Conservation (phyloP, 148 eudicot genomes). For the Cornus suecica region DNA sequence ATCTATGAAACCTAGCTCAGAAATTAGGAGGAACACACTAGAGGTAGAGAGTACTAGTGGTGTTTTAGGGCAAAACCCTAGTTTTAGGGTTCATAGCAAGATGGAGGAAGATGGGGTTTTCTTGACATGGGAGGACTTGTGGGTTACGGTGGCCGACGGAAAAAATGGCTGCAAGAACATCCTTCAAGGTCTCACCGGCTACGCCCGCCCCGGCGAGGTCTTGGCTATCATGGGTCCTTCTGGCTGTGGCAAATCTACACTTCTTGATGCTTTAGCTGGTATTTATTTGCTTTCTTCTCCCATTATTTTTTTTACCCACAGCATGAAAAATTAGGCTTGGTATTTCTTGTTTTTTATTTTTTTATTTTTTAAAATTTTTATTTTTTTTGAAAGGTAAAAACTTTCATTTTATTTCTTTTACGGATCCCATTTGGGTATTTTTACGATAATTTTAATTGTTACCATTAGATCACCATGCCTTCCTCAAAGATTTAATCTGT, state of each 20-base stretch:
- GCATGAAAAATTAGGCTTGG: too few relatives aligned
- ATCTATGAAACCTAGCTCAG: background rate
- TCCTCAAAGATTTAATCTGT: too few relatives aligned
- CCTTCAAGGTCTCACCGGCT: slow-evolving; percentile 12
- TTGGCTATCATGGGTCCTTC: slow-evolving; percentile 24
- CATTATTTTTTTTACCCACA: too few relatives aligned
- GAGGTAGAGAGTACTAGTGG: slow-evolving; percentile 3
- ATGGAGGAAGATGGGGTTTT: background rate
- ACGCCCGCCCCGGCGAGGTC: slow-evolving; percentile 9
- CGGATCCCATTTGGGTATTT: too few relatives aligned
- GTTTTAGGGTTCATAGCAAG: background rate
- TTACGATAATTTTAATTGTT: too few relatives aligned
- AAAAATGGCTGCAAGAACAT: slow-evolving; percentile 10
- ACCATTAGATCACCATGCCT: too few relatives aligned
- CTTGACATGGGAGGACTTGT: slow-evolving; percentile 23
- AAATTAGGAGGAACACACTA: background rate
- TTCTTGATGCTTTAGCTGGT: slow-evolving; percentile 22
- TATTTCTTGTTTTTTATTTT: too few relatives aligned
- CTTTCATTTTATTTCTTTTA: too few relatives aligned
- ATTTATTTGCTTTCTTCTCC: background rate
- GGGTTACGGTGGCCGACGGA: slow-evolving; percentile 18
- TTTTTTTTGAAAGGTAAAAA: too few relatives aligned
- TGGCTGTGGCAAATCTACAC: slow-evolving; percentile 20
- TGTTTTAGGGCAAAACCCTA: background rate
- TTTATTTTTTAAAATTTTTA: too few relatives aligned